Evolutionary conservation across 176 grass and related monocot species (phyloP).

Genomic region (Hyparrhenia diplandra): DNA sequence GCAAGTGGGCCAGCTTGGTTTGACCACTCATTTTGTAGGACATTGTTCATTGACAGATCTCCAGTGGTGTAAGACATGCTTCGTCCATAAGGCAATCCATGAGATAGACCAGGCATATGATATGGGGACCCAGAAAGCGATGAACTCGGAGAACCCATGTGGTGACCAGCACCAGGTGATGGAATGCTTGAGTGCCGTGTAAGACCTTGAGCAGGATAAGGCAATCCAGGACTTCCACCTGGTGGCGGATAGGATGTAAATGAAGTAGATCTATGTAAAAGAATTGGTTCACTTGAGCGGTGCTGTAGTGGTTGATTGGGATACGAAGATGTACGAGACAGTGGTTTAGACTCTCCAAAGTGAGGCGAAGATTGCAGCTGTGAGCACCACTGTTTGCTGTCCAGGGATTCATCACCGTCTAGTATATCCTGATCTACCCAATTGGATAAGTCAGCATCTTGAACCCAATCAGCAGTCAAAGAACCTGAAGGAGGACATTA

Average conservation of each 20-base stretch:
- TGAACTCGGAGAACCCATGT: constrained; percentile 54
- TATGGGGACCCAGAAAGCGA: constrained; percentile 50
- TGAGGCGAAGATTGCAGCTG: constrained; percentile 41
- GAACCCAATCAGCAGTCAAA: constrained; percentile 72
- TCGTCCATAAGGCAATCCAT: constrained; percentile 59
- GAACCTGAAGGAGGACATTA: constrained; percentile 55
- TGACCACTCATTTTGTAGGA: constrained; percentile 36
- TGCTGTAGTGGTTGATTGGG: constrained; percentile 64
- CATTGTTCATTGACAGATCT: constrained; percentile 27
- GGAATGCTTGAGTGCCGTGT: constrained; percentile 92
- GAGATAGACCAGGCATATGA: constrained; percentile 56
- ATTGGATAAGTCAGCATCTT: constrained; percentile 52
- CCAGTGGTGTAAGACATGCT: constrained; percentile 57
- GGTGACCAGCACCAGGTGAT: constrained; percentile 56
- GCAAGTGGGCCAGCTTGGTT: constrained; percentile 37
- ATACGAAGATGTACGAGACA: constrained; percentile 89
- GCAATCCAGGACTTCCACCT: constrained; percentile 24
- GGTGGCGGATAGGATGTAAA: constrained; percentile 64
- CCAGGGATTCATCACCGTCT: constrained; percentile 48
- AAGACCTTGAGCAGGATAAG: constrained; percentile 51
- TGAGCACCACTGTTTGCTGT: constrained; percentile 66
- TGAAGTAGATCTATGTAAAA: constrained; percentile 48
- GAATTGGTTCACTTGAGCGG: constrained; percentile 61
- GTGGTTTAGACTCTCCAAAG: constrained; percentile 54
- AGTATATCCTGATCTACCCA: constrained; percentile 64